A percentile compares a stretch with the other conserved stretches of the same genome.
Evolutionary conservation across 2,329 filamentous ascomycete genomes (phyloP).

Genomic region (Exserohilum rostratum): DNA sequence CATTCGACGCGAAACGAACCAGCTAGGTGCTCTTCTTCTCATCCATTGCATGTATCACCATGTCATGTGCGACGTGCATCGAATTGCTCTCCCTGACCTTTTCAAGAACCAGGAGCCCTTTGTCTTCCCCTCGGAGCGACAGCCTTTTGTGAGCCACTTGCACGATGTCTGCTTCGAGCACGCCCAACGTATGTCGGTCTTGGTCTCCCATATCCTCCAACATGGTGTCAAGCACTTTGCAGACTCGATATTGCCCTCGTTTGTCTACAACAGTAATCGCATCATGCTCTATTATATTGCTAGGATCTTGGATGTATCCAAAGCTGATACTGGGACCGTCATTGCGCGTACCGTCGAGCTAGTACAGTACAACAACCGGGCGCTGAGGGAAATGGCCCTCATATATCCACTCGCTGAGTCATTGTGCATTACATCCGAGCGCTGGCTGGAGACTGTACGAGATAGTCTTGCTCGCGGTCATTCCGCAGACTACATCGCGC

Average conservation of each 20-base stretch:
- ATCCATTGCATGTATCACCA: constrained; percentile 46
- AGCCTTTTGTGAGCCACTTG: constrained; percentile 31
- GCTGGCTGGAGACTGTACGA: constrained; percentile 41
- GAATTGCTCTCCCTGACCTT: constrained; percentile 39
- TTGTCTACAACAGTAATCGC: constrained; percentile 43
- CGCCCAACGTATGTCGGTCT: constrained; percentile 37
- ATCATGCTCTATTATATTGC: constrained; percentile 46
- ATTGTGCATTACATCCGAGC: constrained; percentile 38
- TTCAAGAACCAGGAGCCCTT: constrained; percentile 42
- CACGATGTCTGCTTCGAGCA: constrained; percentile 41
- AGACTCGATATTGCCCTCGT: constrained; percentile 40
- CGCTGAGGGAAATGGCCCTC: constrained; percentile 37
- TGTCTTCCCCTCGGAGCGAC: constrained; percentile 33
- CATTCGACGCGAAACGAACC: constrained; percentile 42
- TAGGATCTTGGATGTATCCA: constrained; percentile 33
- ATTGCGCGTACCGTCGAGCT: constrained; percentile 38
- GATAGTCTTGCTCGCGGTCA: constrained; percentile 37
- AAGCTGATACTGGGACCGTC: constrained; percentile 32
- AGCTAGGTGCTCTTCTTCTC: constrained; percentile 40
- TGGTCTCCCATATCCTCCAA: constrained; percentile 36
- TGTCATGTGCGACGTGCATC: constrained; percentile 40
- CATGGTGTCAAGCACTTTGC: constrained; percentile 43
- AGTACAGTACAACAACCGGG: constrained; percentile 41
- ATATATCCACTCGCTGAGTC: constrained; percentile 43
- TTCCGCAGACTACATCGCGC: constrained; percentile 36